Base-by-base conservation (phyloP, 495 filamentous ascomycete genomes). In the Evansstolkia leycettana region DNA sequence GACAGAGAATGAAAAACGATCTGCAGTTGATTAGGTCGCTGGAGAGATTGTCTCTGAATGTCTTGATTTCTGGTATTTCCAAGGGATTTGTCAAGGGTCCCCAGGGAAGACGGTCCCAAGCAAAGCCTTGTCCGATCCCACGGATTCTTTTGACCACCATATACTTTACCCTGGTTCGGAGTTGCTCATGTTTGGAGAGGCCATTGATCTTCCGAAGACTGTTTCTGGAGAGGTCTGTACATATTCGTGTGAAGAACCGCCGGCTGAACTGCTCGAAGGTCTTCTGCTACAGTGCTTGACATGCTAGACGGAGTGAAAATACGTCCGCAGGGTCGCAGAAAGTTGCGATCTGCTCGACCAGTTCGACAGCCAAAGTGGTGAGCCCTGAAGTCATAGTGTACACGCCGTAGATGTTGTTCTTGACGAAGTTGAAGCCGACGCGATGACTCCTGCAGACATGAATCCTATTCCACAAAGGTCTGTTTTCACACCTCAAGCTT, bases 1-100 rank as follows among this genome's bases (percentile, higher is more conserved):
- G 51, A 38, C 51, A 54, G 20, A 52, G 41, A n/a, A 54, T 47
- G 29, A 50, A 54, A 11, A 54, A 54, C 0, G 51, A 52, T 5
- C 45, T 45, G 28, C 51, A 54, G 19, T 50, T 44, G 10, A 41
- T 45, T 6, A 54, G 28, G 2, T 41, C 23, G 0, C 37, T 26
- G 7, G 43, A 35, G 10, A 54, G 30, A 29, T 49, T 52, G 36
- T 54, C 46, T 3, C 46, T 45, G 2, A 54, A 23, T 8, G 32
- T 35, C 3, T 28, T 34, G 18, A 54, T 52, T 3, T 31, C 39
- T 9, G 45, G 40, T 0, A 54, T 34, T 14, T 52, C 39, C 30
- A 54, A 18, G 0, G 48, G 48, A 0, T 43, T 43, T 1, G 43
- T 47, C 9, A 55, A 23, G 8, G 46, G 38, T 27, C 51, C 51